Conservation (phyloP, 768 basidiomycete species). For the Trametes villosa region DNA sequence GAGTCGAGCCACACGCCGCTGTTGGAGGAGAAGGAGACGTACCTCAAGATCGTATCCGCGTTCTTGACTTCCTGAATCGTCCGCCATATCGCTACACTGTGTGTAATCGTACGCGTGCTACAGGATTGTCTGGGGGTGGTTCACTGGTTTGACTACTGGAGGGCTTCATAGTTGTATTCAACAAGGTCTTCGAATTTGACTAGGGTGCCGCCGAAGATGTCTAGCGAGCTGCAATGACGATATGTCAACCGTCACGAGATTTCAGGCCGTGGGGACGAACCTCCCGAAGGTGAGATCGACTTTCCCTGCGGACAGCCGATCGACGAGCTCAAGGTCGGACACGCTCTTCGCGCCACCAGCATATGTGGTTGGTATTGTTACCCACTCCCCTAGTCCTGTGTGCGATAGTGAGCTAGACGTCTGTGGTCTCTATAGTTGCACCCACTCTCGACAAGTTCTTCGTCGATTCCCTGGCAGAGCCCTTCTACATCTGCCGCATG, state of each 20-base stretch:
- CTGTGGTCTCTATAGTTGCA: not conserved
- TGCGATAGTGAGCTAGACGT: slow-evolving; percentile 6
- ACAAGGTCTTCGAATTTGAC: slow-evolving; percentile 65
- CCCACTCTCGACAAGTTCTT: slow-evolving; percentile 80
- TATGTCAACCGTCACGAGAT: too few relatives aligned
- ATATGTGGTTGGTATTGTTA: slow-evolving; percentile 89
- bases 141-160: not conserved
- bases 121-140: too few relatives aligned
- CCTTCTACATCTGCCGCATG: slow-evolving; percentile 99
- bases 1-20: slow-evolving; percentile 50
- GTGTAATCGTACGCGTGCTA: not conserved
- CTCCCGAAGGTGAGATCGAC: slow-evolving; percentile 91
- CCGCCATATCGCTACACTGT: slow-evolving; percentile 2
- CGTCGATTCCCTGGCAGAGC: slow-evolving; percentile 93
- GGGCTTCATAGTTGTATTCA: slow-evolving; percentile 26
- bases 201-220: slow-evolving; percentile 71
- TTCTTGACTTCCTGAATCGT: slow-evolving; percentile 34
- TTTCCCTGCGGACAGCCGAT: slow-evolving; percentile 76
- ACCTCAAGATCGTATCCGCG: slow-evolving; percentile 40
- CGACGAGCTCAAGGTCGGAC: slow-evolving; percentile 46
- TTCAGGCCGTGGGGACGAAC: too few relatives aligned
- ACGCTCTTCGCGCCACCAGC: slow-evolving; percentile 93
- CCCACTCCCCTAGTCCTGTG: slow-evolving; percentile 90
- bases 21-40: slow-evolving; percentile 47
- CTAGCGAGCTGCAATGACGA: slow-evolving; percentile 51